A percentile compares a stretch with the other conserved stretches of the same genome.
phyloP scores from a whole-genome alignment of 2,329 filamentous ascomycete genomes.

The Monilinia vaccinii-corymbosi region DNA sequence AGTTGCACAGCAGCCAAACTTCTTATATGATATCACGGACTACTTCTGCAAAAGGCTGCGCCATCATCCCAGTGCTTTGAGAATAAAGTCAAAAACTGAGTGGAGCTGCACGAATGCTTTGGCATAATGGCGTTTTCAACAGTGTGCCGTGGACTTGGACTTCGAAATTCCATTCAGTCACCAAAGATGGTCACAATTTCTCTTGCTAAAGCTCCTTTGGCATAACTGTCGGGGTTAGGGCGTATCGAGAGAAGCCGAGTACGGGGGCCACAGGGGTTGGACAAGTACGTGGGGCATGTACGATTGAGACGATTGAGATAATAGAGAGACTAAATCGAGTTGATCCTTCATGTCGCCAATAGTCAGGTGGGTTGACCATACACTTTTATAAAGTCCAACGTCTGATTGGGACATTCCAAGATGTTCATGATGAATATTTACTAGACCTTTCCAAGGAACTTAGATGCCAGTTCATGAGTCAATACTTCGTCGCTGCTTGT shows the following conservation, averaged over 20 bases:
- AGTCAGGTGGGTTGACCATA: background rate
- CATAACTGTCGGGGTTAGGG: too few relatives aligned
- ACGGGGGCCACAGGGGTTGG: background rate
- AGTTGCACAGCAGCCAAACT: too few relatives aligned
- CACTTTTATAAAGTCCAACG: too few relatives aligned
- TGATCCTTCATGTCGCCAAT: background rate
- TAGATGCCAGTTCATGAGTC: background rate
- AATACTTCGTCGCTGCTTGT: background rate
- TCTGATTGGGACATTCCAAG: background rate
- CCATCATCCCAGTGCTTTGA: background rate
- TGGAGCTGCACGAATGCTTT: background rate
- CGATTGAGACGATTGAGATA: background rate
- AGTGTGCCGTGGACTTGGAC: background rate
- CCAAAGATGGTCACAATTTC: background rate
- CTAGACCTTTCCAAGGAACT: background rate
- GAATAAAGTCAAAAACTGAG: background rate
- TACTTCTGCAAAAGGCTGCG: background rate
- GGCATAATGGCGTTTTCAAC: background rate
- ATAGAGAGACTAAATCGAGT: too few relatives aligned
- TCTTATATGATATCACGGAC: background rate
- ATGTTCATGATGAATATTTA: background rate
- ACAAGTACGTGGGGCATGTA: background rate
- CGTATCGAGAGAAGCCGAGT: too few relatives aligned
- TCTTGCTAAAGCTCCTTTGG: background rate
- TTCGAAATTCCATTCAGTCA: background rate